Conservation (phyloP, 2,329 filamentous ascomycete species). For the Lachnellula occidentalis region DNA sequence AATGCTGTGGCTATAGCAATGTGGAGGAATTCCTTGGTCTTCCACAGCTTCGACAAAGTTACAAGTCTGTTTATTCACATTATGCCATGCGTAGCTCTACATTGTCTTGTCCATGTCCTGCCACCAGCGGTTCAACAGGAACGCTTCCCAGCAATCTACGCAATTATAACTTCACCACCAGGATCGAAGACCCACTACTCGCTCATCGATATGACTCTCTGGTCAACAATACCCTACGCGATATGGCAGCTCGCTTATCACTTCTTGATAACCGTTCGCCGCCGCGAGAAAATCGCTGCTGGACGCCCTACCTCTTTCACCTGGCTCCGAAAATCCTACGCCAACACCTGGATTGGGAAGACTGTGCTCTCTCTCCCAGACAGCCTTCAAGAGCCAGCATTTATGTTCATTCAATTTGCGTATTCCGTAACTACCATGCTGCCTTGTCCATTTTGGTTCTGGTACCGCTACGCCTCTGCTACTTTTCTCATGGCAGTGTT, state of each 20-base stretch:
- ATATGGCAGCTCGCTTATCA: conserved; percentile 93
- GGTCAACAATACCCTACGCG: conserved; percentile 89
- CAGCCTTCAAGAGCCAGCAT: conserved; percentile 75
- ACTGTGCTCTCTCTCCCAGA: conserved; percentile 74
- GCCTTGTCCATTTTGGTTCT: conserved; percentile 93
- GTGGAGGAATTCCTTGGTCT: conserved; percentile 98
- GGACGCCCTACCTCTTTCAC: conserved; percentile 95
- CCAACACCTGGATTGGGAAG: conserved; percentile 82
- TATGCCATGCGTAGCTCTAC: conserved; percentile 92
- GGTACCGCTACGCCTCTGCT: conserved; percentile 74
- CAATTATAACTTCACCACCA: conserved; percentile 64
- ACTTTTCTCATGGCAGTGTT: conserved; percentile 79
- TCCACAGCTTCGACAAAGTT: conserved; percentile 97
- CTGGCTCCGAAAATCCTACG: conserved; percentile 89
- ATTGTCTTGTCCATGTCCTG: conserved; percentile 84
- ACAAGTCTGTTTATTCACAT: conserved; percentile 98
- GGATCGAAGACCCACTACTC: conserved; percentile 76
- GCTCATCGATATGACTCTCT: conserved; percentile 79
- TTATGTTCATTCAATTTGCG: conserved; percentile 92
- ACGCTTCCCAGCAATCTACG: conserved; percentile 80
- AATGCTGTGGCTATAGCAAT: conserved; percentile 97
- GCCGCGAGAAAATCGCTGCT: conserved; percentile 92
- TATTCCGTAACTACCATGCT: conserved; percentile 93
- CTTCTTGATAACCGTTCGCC: conserved; percentile 88
- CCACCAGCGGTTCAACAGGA: conserved; percentile 56